Percentiles rank a stretch among this genome's conserved stretches.
These are phyloP conservation scores for Penicillium malachiteum DNA, from an alignment of 495 filamentous ascomycete species.

Conservation along the genomic window DNA sequence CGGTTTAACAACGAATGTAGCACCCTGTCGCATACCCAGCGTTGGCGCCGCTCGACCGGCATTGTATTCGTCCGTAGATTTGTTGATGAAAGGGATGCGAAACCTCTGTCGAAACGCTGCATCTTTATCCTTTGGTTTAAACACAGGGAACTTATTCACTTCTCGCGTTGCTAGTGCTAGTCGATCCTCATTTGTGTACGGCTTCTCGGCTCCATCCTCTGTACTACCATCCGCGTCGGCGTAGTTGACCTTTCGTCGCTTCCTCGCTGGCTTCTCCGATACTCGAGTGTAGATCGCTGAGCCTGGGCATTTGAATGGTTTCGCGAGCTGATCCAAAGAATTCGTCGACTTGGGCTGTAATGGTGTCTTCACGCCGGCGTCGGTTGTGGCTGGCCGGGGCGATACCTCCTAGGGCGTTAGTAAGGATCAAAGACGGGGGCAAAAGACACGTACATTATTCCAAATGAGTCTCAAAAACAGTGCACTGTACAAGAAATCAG, in stretches of 20 bases:
- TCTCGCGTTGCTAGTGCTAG: slow-evolving; percentile 84
- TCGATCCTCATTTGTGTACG: slow-evolving; percentile 86
- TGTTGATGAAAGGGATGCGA: slow-evolving; percentile 81
- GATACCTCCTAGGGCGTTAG: slow-evolving; percentile 41
- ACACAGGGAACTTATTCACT: slow-evolving; percentile 85
- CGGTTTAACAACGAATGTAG: slow-evolving; percentile 83
- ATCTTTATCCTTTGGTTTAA: slow-evolving; percentile 85
- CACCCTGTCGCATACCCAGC: slow-evolving; percentile 79
- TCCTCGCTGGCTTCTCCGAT: slow-evolving; percentile 82
- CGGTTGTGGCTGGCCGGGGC: slow-evolving; percentile 28
- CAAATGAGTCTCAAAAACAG: neutral
- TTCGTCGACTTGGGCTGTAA: slow-evolving; percentile 41
- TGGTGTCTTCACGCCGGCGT: slow-evolving; percentile 38
- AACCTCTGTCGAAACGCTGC: slow-evolving; percentile 80
- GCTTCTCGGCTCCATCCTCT: slow-evolving; percentile 69
- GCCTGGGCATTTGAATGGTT: slow-evolving; percentile 93
- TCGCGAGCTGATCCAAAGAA: slow-evolving; percentile 68
- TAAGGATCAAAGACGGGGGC: neutral
- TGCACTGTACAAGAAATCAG: neutral
- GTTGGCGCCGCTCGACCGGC: slow-evolving; percentile 77
- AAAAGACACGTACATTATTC: slow-evolving; percentile 10
- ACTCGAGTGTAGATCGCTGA: slow-evolving; percentile 66
- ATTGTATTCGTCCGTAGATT: slow-evolving; percentile 68
- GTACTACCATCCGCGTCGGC: slow-evolving; percentile 69
- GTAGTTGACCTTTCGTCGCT: slow-evolving; percentile 88